Evolutionary conservation across 2,329 filamentous ascomycete species (phyloP), one percentile per base, ranked within the genome.

Genomic region (Scortechinia acanthostroma): DNA sequence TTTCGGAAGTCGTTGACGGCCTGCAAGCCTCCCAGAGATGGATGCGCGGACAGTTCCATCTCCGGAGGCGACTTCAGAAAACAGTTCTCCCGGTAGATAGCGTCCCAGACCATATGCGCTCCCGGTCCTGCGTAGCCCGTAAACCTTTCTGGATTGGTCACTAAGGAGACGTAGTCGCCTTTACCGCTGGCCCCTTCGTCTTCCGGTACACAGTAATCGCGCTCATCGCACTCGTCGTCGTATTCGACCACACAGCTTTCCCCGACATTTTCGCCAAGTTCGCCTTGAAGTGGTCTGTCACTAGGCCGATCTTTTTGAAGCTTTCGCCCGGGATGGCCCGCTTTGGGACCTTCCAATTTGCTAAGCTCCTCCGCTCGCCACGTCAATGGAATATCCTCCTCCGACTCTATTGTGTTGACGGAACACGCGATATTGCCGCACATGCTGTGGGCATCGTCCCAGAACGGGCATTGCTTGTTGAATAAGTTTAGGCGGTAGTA

Each of bases 191-290:
- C 82, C 56, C 87, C 88, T 67, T 97, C 91, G 59, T 98, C 93
- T 55, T 98, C 93, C 1, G 90, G 89, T 3, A 97, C 80, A 65
- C 93, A 98, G 64, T 97, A 98, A 61, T 98, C 93, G 52, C 93
- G 80, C 53, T 96, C 87, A 66, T 97, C 91, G 64, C 90, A 95
- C 64, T 96, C 91, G 57, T 96, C 91, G 57, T 97, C 91, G 59
- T 95, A 95, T 67, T 98, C 93, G 16, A 97, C 84, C 42, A 98
- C 90, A 61, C 93, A 98, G 62, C 88, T 95, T 69, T 98, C 93
- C 44, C 88, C 90, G 0, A 96, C 91, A 46, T 84, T 71, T 44
- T 91, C 88, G 42, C 93, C 93, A 5, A 98, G 67, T 55, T 83
- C 76, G 15, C 91, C 91, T 54, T 89, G 81, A 4, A 97, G 69